phyloP scores from a whole-genome alignment of 129 eudicot species.

The Artemisia annua region DNA sequence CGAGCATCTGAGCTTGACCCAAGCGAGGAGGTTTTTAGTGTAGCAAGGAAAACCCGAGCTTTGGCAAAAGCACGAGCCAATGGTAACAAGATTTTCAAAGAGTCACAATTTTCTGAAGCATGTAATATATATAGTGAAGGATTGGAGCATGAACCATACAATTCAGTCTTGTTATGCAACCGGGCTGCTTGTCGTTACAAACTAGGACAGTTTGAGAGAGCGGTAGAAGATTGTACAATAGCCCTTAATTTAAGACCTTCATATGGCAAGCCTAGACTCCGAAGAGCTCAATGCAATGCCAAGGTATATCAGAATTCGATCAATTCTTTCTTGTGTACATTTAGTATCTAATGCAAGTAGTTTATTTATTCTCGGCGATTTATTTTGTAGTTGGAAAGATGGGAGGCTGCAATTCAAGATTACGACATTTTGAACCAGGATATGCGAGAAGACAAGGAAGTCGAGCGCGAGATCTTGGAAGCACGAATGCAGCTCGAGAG shows the following conservation, averaged over 20 bases:
- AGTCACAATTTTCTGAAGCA: slow-evolving; percentile 54
- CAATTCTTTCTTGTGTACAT: not conserved
- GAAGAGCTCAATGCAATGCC: slow-evolving; percentile 75
- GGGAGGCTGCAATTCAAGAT: slow-evolving; percentile 78
- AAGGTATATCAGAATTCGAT: slow-evolving; percentile 34
- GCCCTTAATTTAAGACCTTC: slow-evolving; percentile 68
- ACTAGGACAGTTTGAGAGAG: slow-evolving; percentile 65
- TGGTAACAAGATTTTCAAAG: slow-evolving; percentile 68
- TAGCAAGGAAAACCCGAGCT: slow-evolving; percentile 46
- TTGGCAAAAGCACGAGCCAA: slow-evolving; percentile 56
- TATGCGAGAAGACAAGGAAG: slow-evolving; percentile 50
- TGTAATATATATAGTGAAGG: slow-evolving; percentile 58
- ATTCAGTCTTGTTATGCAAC: slow-evolving; percentile 71
- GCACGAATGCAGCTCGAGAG: slow-evolving; percentile 55
- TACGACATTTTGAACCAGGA: slow-evolving; percentile 62
- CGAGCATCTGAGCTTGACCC: slow-evolving; percentile 56
- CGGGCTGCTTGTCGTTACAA: slow-evolving; percentile 82
- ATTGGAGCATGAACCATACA: slow-evolving; percentile 59
- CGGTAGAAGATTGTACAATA: slow-evolving; percentile 62
- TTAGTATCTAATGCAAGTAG: not conserved
- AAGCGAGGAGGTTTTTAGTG: slow-evolving; percentile 31
- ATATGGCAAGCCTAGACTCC: slow-evolving; percentile 66
- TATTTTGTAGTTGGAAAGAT: slow-evolving; percentile 55
- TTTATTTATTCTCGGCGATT: not conserved
- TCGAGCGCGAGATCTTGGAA: slow-evolving; percentile 44